phyloP scores from a whole-genome alignment of 2,329 filamentous ascomycete genomes.

The Cladosporium sphaerospermum region DNA sequence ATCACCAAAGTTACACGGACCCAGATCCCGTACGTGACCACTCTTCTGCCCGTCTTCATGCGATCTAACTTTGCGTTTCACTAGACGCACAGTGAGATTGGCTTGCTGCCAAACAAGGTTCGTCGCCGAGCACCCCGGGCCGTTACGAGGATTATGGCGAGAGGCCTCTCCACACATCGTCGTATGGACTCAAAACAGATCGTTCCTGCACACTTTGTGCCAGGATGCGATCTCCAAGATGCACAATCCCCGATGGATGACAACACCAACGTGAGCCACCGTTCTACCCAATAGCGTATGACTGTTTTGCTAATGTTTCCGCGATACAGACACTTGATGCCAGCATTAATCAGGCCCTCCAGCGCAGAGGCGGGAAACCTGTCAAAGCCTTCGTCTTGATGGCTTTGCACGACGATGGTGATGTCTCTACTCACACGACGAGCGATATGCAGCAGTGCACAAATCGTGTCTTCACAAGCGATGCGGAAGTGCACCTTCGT shows the following conservation, averaged over 20 bases:
- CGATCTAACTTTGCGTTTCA: no score
- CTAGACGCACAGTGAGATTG: no score
- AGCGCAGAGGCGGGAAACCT: neutral
- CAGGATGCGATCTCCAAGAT: neutral
- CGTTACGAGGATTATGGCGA: neutral
- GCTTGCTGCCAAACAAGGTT: no score
- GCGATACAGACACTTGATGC: conserved; percentile 1
- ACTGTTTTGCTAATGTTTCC: neutral
- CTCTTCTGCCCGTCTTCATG: no score
- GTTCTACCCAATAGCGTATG: neutral
- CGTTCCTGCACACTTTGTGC: neutral
- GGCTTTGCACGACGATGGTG: conserved; percentile 13
- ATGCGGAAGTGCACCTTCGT: neutral
- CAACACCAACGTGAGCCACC: neutral
- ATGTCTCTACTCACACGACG: conserved; percentile 9
- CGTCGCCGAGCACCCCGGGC: no score
- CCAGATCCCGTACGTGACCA: no score
- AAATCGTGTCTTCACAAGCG: neutral
- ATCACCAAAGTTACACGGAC: no score
- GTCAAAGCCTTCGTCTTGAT: conserved; percentile 13
- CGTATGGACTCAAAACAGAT: neutral
- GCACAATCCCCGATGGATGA: neutral
- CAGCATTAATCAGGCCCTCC: neutral
- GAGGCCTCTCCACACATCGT: neutral
- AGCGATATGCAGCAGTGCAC: conserved; percentile 1